A percentile compares a stretch with the other conserved stretches of the same genome.
Evolutionary conservation across 177 flowering plant genomes (phyloP).

Genomic region (Tripterygium wilfordii): DNA sequence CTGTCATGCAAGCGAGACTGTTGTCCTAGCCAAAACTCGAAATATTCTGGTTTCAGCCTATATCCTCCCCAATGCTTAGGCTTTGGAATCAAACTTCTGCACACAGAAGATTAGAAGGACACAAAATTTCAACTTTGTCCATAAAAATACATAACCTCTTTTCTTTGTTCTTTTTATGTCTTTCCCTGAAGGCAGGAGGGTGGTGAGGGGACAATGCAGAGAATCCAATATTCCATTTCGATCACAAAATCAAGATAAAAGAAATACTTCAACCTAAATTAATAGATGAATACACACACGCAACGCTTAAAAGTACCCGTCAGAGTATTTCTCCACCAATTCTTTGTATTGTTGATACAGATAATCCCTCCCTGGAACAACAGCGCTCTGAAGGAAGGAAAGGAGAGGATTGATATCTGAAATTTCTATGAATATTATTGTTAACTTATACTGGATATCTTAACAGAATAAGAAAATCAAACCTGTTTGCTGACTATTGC

Average conservation of each 20-base stretch:
- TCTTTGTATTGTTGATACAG: constrained; percentile 59
- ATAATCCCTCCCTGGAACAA: constrained; percentile 70
- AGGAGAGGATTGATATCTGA: background rate
- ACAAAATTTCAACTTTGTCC: too few relatives aligned
- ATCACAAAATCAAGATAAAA: too few relatives aligned
- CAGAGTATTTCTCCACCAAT: constrained; percentile 65
- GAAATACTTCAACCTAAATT: too few relatives aligned
- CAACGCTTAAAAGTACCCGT: too few relatives aligned
- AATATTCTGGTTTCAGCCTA: constrained; percentile 65
- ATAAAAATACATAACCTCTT: too few relatives aligned
- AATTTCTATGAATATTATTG: background rate
- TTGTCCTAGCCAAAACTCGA: constrained; percentile 98
- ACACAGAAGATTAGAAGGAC: constrained; percentile 8
- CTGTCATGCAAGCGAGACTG: constrained; percentile 89
- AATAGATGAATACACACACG: too few relatives aligned
- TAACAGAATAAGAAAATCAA: background rate
- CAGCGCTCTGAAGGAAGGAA: constrained; percentile 52
- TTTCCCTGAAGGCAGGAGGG: too few relatives aligned
- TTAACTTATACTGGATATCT: too few relatives aligned
- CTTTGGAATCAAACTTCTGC: constrained; percentile 80
- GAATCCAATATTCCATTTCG: too few relatives aligned
- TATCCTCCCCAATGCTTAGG: constrained; percentile 92
- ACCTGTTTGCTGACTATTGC: constrained; percentile 92
- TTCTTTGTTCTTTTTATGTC: too few relatives aligned
- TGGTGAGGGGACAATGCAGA: too few relatives aligned